Evolutionary conservation across 176 grass and related monocot species (phyloP), one percentile per base, ranked within the genome.

Genomic region (Thinopyrum elongatum): DNA sequence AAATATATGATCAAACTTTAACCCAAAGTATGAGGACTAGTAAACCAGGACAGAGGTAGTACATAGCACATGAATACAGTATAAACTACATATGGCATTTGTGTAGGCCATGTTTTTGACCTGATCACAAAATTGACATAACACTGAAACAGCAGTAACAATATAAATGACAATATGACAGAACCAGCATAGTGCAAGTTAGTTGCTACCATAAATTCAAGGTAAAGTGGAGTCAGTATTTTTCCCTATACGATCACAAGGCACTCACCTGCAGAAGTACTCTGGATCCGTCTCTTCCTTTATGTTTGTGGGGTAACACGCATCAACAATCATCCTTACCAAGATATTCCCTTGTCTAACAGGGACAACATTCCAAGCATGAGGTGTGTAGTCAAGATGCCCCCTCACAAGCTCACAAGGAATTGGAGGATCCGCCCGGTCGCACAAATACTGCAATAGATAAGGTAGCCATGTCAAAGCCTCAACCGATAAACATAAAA

Each of bases 351-450:
- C 92, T 82, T 93, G 94, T 90, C 88, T 96, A 84, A 99, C 85
- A 90, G 86, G 88, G 89, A 96, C 79, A 86, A 91, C 80, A 72
- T 99, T 99, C 97, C 97, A 99, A 67, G 97, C 97, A 95, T 99
- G 97, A 70, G 97, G 94, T 70, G 91, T 91, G 70, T 94, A 96
- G 77, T 99, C 97, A 85, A 99, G 88, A 91, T 99, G 93, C 8
- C 97, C 97, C 68, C 97, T 92, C 71, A 99, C 90, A 86, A 99
- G 90, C 73, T 99, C 94, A 84, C 97, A 99, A 63, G 97, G 97
- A 82, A 99, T 90, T 25, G 97, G 91, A 88, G 97, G 97, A 82
- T 96, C 92, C 7, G 91, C 87, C 5, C 97, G 93, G 65, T 99
- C 97, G 2, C 97, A 99, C 53, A 99, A 80, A 90, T 99, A 99